phyloP scores from a whole-genome alignment of 805 yeast genomes.

The Blastobotrys terrestris region DNA sequence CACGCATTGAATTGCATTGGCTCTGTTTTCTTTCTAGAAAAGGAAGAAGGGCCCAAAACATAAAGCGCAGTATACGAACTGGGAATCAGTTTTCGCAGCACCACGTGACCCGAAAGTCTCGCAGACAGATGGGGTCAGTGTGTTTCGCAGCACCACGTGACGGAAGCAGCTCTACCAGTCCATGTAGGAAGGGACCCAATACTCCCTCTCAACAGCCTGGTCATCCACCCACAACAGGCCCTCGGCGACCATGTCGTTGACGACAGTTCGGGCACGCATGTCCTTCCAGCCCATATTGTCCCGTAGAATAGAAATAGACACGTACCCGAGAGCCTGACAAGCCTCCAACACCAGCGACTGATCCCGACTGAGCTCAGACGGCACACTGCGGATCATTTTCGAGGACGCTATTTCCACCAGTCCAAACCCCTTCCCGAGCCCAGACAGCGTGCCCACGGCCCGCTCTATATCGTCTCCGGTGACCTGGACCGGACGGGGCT shows the following conservation, averaged over 20 bases:
- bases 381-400: conserved; percentile 55
- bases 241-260: conserved; percentile 72
- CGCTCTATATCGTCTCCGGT: conserved; percentile 48
- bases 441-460: conserved; percentile 47
- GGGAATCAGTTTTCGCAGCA: no score
- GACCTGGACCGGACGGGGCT: conserved; percentile 26
- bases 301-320: conserved; percentile 52
- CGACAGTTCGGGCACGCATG: conserved; percentile 51
- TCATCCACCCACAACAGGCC: conserved; percentile 85
- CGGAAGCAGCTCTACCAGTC: conserved; percentile 5
- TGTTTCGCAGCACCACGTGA: no score
- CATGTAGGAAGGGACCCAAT: conserved; percentile 34
- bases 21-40: no score
- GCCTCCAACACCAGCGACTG: conserved; percentile 67
- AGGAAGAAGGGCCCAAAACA: no score
- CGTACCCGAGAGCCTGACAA: conserved; percentile 72
- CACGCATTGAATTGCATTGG: no score
- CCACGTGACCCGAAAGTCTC: no score
- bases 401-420: conserved; percentile 47
- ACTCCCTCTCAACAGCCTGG: conserved; percentile 30
- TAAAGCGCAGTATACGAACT: no score
- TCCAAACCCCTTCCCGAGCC: conserved; percentile 67
- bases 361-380: conserved; percentile 59
- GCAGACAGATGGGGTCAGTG: no score
- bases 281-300: conserved; percentile 76